Conservation (phyloP, 2,329 filamentous ascomycete species). For the Thelonectria rubi region DNA sequence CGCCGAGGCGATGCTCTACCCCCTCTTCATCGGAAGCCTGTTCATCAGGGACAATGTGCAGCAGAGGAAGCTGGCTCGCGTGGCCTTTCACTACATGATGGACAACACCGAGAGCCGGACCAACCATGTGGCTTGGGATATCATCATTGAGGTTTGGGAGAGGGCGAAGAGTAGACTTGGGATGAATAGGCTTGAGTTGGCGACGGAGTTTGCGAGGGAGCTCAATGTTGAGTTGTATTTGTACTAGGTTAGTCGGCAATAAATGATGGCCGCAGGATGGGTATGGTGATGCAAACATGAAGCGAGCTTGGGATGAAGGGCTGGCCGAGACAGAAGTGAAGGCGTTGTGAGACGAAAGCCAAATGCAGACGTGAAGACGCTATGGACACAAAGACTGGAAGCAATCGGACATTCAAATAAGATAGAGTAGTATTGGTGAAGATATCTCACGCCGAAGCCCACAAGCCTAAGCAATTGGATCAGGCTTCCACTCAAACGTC, state of each 20-base stretch:
- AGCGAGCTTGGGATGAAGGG: too few species aligned
- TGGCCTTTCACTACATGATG: slow-evolving; percentile 15
- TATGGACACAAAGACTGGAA: too few species aligned
- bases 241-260: not conserved
- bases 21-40: slow-evolving; percentile 14
- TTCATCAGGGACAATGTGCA: slow-evolving; percentile 5
- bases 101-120: slow-evolving; percentile 12
- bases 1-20: slow-evolving; percentile 8
- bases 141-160: slow-evolving; percentile 17
- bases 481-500: slow-evolving; percentile 15
- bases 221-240: slow-evolving; percentile 18
- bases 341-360: too few species aligned
- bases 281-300: too few species aligned
- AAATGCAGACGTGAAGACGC: too few species aligned
- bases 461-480: not conserved
- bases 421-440: not conserved
- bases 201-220: slow-evolving; percentile 12
- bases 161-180: not conserved
- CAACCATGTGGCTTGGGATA: slow-evolving; percentile 14
- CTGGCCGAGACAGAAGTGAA: too few species aligned
- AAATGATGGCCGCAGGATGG: not conserved
- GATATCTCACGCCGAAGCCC: not conserved
- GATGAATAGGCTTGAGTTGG: slow-evolving; percentile 1
- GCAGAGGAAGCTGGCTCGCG: slow-evolving; percentile 10
- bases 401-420: too few species aligned